Evolutionary conservation across 2,329 filamentous ascomycete species (phyloP).

Genomic region (Sarocladium oryzae): DNA sequence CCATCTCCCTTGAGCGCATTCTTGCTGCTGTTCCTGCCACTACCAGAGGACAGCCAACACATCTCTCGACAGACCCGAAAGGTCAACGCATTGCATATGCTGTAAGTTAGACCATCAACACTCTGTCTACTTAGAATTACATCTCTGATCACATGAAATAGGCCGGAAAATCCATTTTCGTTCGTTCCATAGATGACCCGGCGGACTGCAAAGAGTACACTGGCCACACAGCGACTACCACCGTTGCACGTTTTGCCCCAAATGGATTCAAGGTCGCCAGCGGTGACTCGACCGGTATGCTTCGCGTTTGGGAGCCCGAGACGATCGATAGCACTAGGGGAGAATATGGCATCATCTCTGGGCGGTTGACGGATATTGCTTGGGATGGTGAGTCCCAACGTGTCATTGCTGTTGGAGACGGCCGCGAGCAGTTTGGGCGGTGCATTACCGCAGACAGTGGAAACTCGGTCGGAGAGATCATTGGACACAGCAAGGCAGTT

Average conservation of each 20-base stretch:
- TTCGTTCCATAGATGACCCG: conserved; percentile 89
- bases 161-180: conserved; percentile 95
- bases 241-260: conserved; percentile 88
- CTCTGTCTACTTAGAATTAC: too few relatives aligned
- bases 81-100: conserved; percentile 91
- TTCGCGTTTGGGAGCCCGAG: conserved; percentile 89
- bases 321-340: conserved; percentile 82
- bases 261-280: conserved; percentile 93
- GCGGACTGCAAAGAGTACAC: conserved; percentile 83
- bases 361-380: conserved; percentile 90
- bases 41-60: conserved; percentile 78
- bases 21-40: conserved; percentile 82
- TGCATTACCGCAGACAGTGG: conserved; percentile 94
- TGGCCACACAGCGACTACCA: conserved; percentile 80
- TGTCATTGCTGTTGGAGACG: conserved; percentile 92
- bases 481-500: conserved; percentile 82
- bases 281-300: conserved; percentile 76
- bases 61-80: conserved; percentile 80
- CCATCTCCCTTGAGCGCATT: conserved; percentile 59
- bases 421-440: conserved; percentile 86
- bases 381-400: conserved; percentile 98
- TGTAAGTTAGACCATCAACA: conserved; percentile 47
- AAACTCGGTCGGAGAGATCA: conserved; percentile 92
- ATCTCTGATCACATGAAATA: too few relatives aligned
- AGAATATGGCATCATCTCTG: conserved; percentile 90